Conservation (phyloP, 352 stramenopile genomes). For the Aphanomyces stellatus region DNA sequence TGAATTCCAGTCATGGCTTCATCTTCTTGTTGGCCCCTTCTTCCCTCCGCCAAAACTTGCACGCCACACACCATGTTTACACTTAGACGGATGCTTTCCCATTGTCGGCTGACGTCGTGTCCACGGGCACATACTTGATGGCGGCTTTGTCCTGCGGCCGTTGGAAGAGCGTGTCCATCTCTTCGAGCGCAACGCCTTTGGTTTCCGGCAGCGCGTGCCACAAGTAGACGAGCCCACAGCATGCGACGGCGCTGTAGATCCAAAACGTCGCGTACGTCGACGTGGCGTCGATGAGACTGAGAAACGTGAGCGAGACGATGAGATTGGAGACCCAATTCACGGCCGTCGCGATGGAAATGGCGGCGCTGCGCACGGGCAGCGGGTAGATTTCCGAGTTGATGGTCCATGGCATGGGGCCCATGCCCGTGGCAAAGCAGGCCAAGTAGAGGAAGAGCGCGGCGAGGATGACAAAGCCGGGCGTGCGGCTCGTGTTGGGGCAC, state of each 20-base stretch:
- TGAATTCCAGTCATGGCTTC: too few relatives aligned
- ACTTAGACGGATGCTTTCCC: not conserved
- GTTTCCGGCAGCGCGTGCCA: conserved; percentile 86
- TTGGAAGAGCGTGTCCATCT: conserved; percentile 74
- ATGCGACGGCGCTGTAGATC: conserved; percentile 78
- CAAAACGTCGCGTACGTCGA: conserved; percentile 79
- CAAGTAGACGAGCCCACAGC: conserved; percentile 68
- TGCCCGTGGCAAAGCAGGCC: conserved; percentile 65
- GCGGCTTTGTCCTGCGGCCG: conserved; percentile 18
- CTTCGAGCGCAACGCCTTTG: conserved; percentile 87
- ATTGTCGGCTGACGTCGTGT: not conserved
- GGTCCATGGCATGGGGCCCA: conserved; percentile 88
- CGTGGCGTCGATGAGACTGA: conserved; percentile 74
- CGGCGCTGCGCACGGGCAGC: conserved; percentile 75
- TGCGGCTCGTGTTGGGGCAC: conserved; percentile 38
- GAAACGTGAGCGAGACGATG: conserved; percentile 90
- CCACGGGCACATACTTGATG: conserved; percentile 27
- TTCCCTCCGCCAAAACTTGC: too few relatives aligned
- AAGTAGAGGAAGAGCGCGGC: conserved; percentile 61
- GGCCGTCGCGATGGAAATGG: conserved; percentile 79
- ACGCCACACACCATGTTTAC: not conserved
- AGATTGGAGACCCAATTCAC: conserved; percentile 92
- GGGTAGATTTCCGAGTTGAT: conserved; percentile 95
- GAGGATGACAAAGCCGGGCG: conserved; percentile 44
- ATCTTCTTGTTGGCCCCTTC: too few relatives aligned